Evolutionary conservation across 306 rosid species (phyloP).

Genomic region (Vicia faba): DNA sequence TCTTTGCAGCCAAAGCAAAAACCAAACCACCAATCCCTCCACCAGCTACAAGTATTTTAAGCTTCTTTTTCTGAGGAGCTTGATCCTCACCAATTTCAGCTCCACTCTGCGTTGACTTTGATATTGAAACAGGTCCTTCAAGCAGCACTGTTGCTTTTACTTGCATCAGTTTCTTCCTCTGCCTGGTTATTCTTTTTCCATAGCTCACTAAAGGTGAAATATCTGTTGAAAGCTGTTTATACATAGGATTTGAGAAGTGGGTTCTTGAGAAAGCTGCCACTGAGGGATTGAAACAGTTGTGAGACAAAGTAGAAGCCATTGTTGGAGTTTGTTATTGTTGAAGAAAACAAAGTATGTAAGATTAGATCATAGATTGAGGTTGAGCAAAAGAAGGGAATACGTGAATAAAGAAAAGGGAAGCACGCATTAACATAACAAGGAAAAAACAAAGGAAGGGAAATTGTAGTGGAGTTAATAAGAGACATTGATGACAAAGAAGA

Average conservation of each 20-base stretch:
- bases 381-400: conserved; percentile 7
- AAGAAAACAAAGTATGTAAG: conserved; percentile 6
- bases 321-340: conserved; percentile 12
- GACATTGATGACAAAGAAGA: background rate
- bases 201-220: conserved; percentile 38
- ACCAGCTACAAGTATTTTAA: conserved; percentile 78
- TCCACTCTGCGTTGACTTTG: conserved; percentile 31
- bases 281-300: conserved; percentile 57
- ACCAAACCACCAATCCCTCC: conserved; percentile 98
- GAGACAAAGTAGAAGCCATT: conserved; percentile 60
- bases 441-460: background rate
- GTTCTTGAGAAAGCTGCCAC: conserved; percentile 52
- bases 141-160: conserved; percentile 52
- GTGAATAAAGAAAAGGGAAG: conserved; percentile 15
- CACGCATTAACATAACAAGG: conserved; percentile 13
- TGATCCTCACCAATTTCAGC: conserved; percentile 32
- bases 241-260: conserved; percentile 44
- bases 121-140: conserved; percentile 39
- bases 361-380: background rate
- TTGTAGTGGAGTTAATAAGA: conserved; percentile 6
- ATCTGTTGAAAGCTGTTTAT: conserved; percentile 45
- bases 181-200: conserved; percentile 43
- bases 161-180: conserved; percentile 40
- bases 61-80: conserved; percentile 52
- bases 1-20: conserved; percentile 91